Base-by-base conservation (phyloP, 2,329 filamentous ascomycete genomes). In the Teratosphaeria zuluensis region DNA sequence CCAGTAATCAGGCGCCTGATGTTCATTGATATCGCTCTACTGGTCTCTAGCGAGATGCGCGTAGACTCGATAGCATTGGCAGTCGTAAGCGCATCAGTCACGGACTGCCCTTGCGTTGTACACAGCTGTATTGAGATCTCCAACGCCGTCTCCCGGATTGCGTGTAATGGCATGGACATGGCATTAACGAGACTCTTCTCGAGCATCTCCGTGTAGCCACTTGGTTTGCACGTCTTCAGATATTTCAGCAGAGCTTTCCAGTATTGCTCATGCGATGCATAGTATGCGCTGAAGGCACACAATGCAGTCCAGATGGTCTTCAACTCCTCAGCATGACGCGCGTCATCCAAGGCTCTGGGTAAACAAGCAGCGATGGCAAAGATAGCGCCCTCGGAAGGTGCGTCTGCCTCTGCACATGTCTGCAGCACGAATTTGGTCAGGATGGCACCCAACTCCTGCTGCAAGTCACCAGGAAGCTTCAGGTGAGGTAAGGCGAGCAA, bases 41-140 rank as follows among this genome's bases (percentile, higher is more conserved):
- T 83, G 55, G 87, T 90, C 58, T 92, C 84, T 3, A 96, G 78
- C 53, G 83, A 84, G n/a, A 95, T 75, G 0, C 89, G 85, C 5
- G 86, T 89, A 62, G 90, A 82, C 71, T 97, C 92, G 16, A 92
- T 84, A 62, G 90, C 82, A 16, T 92, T 80, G 75, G 95, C 92
- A 6, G 84, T 80, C 6, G 77, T 75, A 28, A 89, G 73, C 6
- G 78, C 75, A 32, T 83, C 76, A 4, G 78, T 74, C 53, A 79
- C 74, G 60, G 80, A 77, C 56, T 80, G 78, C 42, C 70, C 74
- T 57, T 75, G 78, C 31, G 72, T 64, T 56, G 70, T 74, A 54
- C 84, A 77, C 16, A 94, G 74, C 38, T 83, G 77, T 51, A 83
- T 80, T 12, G 97, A 75, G 30, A 96, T 78, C 59, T 85, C 83